Percentiles rank a stretch among this genome's conserved stretches.
These are phyloP conservation scores for Diplogelasinospora grovesii DNA, from an alignment of 495 filamentous ascomycete genomes.

Conservation along the genomic window DNA sequence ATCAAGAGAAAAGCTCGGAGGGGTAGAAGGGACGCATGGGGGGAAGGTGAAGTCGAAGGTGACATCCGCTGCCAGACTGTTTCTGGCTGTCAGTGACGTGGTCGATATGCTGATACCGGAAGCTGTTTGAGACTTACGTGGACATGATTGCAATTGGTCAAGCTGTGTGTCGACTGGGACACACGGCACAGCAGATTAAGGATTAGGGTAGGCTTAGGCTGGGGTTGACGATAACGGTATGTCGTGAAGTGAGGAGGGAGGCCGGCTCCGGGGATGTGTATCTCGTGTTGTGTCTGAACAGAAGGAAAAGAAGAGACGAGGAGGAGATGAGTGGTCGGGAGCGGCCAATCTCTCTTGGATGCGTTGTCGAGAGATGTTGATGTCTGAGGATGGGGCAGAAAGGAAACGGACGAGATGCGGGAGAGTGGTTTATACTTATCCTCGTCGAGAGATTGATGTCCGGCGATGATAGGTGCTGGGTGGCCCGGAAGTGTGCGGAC, in stretches of 20 bases:
- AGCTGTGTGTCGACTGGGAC: constrained; percentile 25
- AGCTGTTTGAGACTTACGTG: constrained; percentile 32
- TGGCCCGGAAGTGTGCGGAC: constrained; percentile 28
- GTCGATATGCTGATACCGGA: not conserved
- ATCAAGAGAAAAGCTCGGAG: constrained; percentile 49
- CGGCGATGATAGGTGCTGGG: constrained; percentile 30
- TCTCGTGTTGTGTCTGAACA: constrained; percentile 5
- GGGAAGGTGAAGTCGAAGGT: constrained; percentile 48
- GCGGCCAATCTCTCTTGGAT: too few relatives aligned
- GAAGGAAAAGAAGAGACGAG: constrained; percentile 9
- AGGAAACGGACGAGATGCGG: constrained; percentile 30
- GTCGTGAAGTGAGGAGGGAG: constrained; percentile 24
- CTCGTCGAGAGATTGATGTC: constrained; percentile 18
- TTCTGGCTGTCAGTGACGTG: constrained; percentile 20
- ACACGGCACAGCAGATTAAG: constrained; percentile 31
- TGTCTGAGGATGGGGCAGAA: constrained; percentile 24
- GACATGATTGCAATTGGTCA: constrained; percentile 39
- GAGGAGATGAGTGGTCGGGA: too few relatives aligned
- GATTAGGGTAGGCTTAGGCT: too few relatives aligned
- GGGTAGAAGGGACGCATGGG: constrained; percentile 39
- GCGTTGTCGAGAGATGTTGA: constrained; percentile 16
- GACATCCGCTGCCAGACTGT: constrained; percentile 45
- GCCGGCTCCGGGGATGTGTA: constrained; percentile 32
- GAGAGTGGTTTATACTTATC: constrained; percentile 29
- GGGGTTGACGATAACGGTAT: not conserved